Evolutionary conservation across 805 yeast genomes (phyloP), one percentile per base, ranked within the genome.

Genomic region (Ogataea thermomethanolica): DNA sequence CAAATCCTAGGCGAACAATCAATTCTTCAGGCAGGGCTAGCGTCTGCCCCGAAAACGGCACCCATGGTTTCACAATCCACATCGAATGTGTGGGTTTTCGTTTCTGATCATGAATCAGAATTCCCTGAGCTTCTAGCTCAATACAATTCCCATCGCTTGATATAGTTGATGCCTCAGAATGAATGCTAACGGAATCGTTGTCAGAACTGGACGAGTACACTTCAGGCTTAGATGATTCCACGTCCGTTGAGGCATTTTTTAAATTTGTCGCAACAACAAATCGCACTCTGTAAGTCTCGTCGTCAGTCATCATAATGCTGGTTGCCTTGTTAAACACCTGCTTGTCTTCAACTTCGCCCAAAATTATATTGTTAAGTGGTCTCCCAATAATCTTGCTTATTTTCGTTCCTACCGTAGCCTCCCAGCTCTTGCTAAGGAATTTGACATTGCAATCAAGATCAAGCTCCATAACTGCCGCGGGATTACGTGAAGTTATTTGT

Each of bases 101-200:
- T 26, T 66, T 65, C 2, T 70, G 60, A 55, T 82, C 84, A 48
- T 79, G 84, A 7, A 93, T 81, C 14, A 91, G 61, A 8, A 93
- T 82, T 3, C 99, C 99, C 56, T 91, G 97, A 0, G 96, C 98
- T 60, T 91, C 98, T 28, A 90, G 66, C 49, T 86, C 91, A 7
- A 81, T 74, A 11, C 74, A 64, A 8, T 73, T 78, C 6, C 83
- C 84, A 51, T 79, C 78, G 13, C 81, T 79, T 0, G 76, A 64
- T n/a, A 71, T 46, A 1, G 67, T 52, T 9, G 69, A 63, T 3
- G 55, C 33, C 2, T 50, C 41, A 1, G 65, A 59, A 36, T 53
- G 54, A 1, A 55, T 24, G 37, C 66, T 59, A 3, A 48, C 40
- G 2, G 60, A 52, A 26, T 59, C 63, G 30, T 50, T 44, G 33